Conservation (phyloP, 176 grass and related monocot species). For the Urochloa ruziziensis region DNA sequence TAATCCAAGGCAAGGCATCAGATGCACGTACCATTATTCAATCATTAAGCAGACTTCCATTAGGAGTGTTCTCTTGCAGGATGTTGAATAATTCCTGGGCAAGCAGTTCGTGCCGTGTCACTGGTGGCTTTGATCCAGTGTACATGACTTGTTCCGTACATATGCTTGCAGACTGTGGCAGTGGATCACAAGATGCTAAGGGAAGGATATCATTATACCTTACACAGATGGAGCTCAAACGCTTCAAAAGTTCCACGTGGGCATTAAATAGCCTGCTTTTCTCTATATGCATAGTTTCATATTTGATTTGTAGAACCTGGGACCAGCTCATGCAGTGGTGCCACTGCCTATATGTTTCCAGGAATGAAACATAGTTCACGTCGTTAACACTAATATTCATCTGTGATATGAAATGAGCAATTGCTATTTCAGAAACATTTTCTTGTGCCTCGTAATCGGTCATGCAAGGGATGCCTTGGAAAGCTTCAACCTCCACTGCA, state of each 20-base stretch:
- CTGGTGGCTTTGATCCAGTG: neutral
- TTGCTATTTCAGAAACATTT: neutral
- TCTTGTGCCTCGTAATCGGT: neutral
- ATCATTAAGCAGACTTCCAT: neutral
- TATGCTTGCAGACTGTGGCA: neutral
- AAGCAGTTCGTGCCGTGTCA: neutral
- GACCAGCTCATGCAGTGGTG: neutral
- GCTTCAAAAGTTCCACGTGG: neutral
- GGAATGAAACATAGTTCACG: neutral
- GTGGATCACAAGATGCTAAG: neutral
- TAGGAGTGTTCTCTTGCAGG: neutral
- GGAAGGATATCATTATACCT: neutral
- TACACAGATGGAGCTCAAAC: neutral
- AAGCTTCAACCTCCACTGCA: neutral
- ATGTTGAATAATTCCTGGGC: neutral
- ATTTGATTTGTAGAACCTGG: neutral
- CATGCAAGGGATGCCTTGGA: neutral
- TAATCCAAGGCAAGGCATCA: neutral
- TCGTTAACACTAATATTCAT: neutral
- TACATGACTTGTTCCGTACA: neutral
- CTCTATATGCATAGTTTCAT: neutral
- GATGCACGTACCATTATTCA: neutral
- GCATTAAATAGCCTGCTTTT: neutral
- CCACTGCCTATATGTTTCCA: neutral
- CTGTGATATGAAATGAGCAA: neutral